phyloP scores from a whole-genome alignment of 164 flowering plant genomes.

The Dillenia suffruticosa region DNA sequence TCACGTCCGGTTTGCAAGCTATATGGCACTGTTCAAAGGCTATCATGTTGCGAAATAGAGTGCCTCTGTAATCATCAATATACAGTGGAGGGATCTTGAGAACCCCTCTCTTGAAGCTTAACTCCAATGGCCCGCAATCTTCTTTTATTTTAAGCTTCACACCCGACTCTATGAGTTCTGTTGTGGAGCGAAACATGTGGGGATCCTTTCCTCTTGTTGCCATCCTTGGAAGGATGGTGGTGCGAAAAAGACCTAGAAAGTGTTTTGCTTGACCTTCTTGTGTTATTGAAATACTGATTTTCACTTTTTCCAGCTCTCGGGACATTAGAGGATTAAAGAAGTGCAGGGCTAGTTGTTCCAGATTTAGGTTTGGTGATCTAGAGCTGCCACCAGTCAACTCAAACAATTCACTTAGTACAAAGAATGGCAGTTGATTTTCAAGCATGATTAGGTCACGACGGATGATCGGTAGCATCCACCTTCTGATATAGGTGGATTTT shows the following conservation, averaged over 20 bases:
- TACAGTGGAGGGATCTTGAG: constrained; percentile 1
- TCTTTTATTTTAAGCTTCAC: constrained; percentile 6
- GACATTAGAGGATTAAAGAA: constrained; percentile 10
- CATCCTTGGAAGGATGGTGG: not conserved
- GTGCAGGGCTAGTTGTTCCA: constrained; percentile 1
- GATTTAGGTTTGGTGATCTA: not conserved
- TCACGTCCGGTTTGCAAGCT: not conserved
- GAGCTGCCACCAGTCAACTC: not conserved
- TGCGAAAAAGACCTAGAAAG: constrained; percentile 4
- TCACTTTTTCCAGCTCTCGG: not conserved
- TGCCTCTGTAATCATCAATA: not conserved
- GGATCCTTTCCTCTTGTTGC: not conserved
- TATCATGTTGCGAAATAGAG: constrained; percentile 3
- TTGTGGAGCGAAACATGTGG: not conserved
- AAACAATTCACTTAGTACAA: constrained; percentile 2
- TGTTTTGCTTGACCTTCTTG: not conserved
- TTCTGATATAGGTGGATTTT: not conserved
- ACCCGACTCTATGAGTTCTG: constrained; percentile 8
- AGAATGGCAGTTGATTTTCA: constrained; percentile 16
- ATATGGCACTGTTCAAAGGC: constrained; percentile 5
- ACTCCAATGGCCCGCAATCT: not conserved
- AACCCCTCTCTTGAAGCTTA: constrained; percentile 2
- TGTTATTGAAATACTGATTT: not conserved
- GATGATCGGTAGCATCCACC: constrained; percentile 6
- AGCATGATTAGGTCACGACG: constrained; percentile 11